Conservation (phyloP, 768 basidiomycete species). For the Boletus edulis region DNA sequence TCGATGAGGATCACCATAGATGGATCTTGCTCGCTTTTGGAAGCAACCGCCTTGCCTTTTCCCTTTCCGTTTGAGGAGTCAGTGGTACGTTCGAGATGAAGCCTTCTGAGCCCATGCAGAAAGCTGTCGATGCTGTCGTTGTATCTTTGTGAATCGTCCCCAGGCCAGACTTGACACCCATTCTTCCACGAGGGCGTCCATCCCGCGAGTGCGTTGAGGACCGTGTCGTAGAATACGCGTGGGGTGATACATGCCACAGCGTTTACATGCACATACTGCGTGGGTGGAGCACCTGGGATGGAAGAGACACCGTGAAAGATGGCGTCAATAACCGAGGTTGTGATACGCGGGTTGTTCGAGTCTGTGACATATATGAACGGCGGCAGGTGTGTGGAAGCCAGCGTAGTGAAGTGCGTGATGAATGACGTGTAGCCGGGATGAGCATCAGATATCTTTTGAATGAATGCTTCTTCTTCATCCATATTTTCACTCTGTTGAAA, state of each 20-base stretch:
- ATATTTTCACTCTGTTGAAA: neutral
- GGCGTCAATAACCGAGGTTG: constrained; percentile 35
- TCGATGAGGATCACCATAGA: constrained; percentile 62
- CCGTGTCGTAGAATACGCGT: constrained; percentile 62
- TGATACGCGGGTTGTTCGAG: constrained; percentile 45
- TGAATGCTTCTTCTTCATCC: constrained; percentile 15
- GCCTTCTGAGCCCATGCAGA: constrained; percentile 57
- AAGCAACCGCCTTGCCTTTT: constrained; percentile 31
- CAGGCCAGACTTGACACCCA: constrained; percentile 59
- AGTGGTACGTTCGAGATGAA: constrained; percentile 21
- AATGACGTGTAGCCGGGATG: constrained; percentile 28
- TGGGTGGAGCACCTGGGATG: constrained; percentile 17
- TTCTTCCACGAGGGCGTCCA: constrained; percentile 59
- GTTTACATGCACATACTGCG: constrained; percentile 49
- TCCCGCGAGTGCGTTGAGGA: constrained; percentile 57
- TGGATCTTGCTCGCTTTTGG: constrained; percentile 14
- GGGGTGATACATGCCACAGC: constrained; percentile 59
- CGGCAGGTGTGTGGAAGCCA: constrained; percentile 43
- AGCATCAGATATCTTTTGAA: constrained; percentile 2
- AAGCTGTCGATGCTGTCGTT: constrained; percentile 70
- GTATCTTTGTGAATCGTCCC: constrained; percentile 42
- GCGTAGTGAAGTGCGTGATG: constrained; percentile 22
- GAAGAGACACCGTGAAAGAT: constrained; percentile 12
- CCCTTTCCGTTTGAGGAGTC: constrained; percentile 19
- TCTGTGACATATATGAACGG: constrained; percentile 72